Percentiles rank a stretch among this genome's conserved stretches.
These are phyloP conservation scores for Sporobolomyces pararoseus DNA, from an alignment of 768 basidiomycete species.

Conservation along the genomic window DNA sequence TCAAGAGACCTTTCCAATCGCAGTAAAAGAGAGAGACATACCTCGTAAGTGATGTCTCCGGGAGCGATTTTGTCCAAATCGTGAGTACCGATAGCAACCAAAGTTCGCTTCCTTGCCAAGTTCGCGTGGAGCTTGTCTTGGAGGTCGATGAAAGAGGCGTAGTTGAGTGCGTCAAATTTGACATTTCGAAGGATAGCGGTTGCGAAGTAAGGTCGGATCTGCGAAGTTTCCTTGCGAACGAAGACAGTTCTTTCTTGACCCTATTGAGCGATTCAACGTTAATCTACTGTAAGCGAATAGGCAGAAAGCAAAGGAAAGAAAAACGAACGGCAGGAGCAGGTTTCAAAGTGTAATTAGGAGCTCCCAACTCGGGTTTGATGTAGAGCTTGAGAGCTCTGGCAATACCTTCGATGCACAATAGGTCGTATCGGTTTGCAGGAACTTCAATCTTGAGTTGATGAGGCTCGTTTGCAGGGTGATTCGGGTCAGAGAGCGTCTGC, in stretches of 20 bases:
- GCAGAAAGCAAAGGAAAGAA: conserved; percentile 60
- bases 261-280: conserved; percentile 13
- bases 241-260: conserved; percentile 58
- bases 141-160: conserved; percentile 96
- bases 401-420: conserved; percentile 95
- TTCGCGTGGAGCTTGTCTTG: conserved; percentile 99
- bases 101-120: conserved; percentile 78
- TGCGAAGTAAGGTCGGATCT: conserved; percentile 84
- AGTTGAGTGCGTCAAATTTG: conserved; percentile 79
- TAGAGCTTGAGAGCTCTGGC: conserved; percentile 79
- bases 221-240: conserved; percentile 71
- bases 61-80: conserved; percentile 83
- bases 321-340: conserved; percentile 34
- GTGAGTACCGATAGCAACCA: conserved; percentile 96
- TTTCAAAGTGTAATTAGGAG: conserved; percentile 31
- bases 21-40: too few relatives aligned
- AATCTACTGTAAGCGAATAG: neutral
- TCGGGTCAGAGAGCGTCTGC: conserved; percentile 41
- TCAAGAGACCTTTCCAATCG: too few relatives aligned
- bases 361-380: conserved; percentile 51
- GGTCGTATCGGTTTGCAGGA: conserved; percentile 98
- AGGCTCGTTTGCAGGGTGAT: conserved; percentile 32
- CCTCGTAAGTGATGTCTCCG: conserved; percentile 44
- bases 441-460: conserved; percentile 98
- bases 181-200: conserved; percentile 85